phyloP scores from a whole-genome alignment of 2,329 filamentous ascomycete genomes.

The Aspergillus tubingensis region DNA sequence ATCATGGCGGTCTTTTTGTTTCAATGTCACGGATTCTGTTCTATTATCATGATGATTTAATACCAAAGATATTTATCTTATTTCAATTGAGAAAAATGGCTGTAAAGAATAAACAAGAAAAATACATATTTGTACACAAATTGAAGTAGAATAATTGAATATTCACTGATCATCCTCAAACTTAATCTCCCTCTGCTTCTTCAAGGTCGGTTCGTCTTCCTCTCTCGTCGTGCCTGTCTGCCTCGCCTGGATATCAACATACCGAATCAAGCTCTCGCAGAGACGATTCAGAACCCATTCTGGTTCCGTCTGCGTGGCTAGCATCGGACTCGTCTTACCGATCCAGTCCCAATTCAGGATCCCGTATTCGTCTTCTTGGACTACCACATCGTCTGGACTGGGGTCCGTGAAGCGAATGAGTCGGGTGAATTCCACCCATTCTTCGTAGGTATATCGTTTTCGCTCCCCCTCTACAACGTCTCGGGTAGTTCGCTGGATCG shows the following conservation, averaged over 20 bases:
- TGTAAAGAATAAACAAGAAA: too few relatives aligned
- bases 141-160: background rate
- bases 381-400: constrained; percentile 33
- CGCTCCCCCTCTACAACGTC: constrained; percentile 29
- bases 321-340: constrained; percentile 67
- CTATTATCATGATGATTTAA: too few relatives aligned
- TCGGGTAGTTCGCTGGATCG: constrained; percentile 62
- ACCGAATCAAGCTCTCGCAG: constrained; percentile 63
- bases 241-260: constrained; percentile 31
- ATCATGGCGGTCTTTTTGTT: too few relatives aligned
- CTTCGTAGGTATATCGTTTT: constrained; percentile 73
- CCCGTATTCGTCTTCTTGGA: constrained; percentile 59
- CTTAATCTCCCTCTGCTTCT: constrained; percentile 30
- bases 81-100: too few relatives aligned
- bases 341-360: constrained; percentile 73
- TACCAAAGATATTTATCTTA: too few relatives aligned
- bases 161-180: constrained; percentile 16
- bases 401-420: constrained; percentile 64
- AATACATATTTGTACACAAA: background rate
- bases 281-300: constrained; percentile 68
- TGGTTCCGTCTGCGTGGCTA: constrained; percentile 62
- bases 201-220: constrained; percentile 22
- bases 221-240: constrained; percentile 3
- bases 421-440: constrained; percentile 82
- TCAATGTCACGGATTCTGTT: too few relatives aligned